Conservation (phyloP, 2,329 filamentous ascomycete species). For the Trichoderma sp. region DNA sequence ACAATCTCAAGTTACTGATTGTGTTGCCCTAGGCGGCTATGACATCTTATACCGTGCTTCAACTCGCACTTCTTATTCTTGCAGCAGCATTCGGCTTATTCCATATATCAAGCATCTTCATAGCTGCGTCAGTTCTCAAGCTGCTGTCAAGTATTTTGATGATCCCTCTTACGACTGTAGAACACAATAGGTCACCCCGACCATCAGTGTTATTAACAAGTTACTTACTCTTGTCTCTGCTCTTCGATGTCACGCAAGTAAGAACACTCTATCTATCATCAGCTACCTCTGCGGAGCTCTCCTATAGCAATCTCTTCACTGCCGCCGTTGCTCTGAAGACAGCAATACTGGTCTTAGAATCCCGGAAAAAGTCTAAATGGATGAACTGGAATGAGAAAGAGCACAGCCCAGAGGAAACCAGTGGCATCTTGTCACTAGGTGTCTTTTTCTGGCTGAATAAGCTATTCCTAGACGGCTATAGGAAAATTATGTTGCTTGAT, state of each 20-base stretch:
- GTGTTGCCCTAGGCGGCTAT: not conserved
- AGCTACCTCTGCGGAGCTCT: not conserved
- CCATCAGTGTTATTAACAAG: not conserved
- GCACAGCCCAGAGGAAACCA: not conserved
- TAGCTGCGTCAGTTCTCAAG: not conserved
- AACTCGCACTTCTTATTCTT: not conserved
- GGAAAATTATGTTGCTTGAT: not conserved
- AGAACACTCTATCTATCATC: not conserved
- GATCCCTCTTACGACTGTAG: not conserved
- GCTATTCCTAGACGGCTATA: not conserved
- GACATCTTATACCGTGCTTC: not conserved
- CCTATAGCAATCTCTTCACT: not conserved
- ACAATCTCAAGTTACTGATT: not conserved
- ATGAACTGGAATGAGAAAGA: not conserved
- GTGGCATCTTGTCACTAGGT: not conserved
- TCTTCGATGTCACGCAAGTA: not conserved
- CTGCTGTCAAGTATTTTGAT: not conserved
- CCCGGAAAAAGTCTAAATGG: not conserved
- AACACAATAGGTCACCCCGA: not conserved
- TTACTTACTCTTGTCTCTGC: not conserved
- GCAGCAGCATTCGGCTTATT: not conserved
- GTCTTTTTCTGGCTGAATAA: not conserved
- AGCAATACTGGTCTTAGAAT: not conserved
- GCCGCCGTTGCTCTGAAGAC: not conserved
- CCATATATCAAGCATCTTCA: not conserved